Evolutionary conservation across 495 filamentous ascomycete genomes (phyloP), one percentile per base, ranked within the genome.

Genomic region (Lentithecium fluviatile): DNA sequence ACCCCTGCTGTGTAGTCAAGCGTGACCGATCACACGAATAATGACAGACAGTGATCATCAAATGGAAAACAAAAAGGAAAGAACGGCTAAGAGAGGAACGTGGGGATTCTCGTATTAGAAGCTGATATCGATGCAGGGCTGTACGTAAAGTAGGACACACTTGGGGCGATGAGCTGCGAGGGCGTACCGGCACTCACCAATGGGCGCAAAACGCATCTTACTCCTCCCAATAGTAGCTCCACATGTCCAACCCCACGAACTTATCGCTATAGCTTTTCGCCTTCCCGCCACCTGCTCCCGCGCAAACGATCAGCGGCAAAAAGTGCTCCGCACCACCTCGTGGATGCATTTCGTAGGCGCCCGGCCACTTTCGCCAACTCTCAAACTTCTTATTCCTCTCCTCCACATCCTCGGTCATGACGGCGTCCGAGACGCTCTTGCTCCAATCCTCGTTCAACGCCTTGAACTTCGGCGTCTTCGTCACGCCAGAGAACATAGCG

Each of bases 181-280:
- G n/a, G n/a, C n/a, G n/a, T n/a, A n/a, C n/a, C n/a, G n/a, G n/a
- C n/a, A n/a, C n/a, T n/a, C n/a, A n/a, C n/a, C n/a, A n/a, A n/a
- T n/a, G n/a, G n/a, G n/a, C n/a, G n/a, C n/a, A n/a, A n/a, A n/a
- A 32, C 29, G 10, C 29, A 32, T 32, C 29, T 13, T 43, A 43
- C 36, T 66, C 67, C 29, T 51, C 66, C 75, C 75, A 77, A 52
- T 74, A 77, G 60, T 74, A 77, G 37, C 70, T 69, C 57, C 68
- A 72, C 21, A 74, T 73, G 38, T 72, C 63, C 55, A 70, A 29
- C 12, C 72, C 74, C 49, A 69, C 37, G 58, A 70, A 67, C 42
- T 71, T 60, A 60, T 78, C 75, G 26, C n/a, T 56, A 56, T 70
- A 76, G 1, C 19, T 36, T 60, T 64, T 65, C 45, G 24, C 68